phyloP scores from a whole-genome alignment of 768 basidiomycete species.

The Phaeolepiota aurea region DNA sequence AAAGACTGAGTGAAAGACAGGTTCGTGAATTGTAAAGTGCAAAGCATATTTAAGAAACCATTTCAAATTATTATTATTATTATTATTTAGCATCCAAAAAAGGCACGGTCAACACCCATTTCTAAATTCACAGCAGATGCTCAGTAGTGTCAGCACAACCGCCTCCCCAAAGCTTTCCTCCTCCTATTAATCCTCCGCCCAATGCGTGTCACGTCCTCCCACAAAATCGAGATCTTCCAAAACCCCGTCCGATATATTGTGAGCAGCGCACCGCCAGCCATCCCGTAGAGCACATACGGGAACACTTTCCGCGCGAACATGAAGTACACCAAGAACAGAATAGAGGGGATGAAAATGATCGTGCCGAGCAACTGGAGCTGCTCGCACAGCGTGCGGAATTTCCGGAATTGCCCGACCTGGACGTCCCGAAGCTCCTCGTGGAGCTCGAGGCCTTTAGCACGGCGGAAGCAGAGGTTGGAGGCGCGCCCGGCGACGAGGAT shows the following conservation, averaged over 20 bases:
- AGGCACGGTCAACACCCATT: no score
- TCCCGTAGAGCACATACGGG: neutral
- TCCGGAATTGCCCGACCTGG: constrained; percentile 1
- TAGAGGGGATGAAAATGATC: constrained; percentile 3
- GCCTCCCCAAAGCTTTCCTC: no score
- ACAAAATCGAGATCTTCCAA: constrained; percentile 1
- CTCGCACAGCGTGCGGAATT: constrained; percentile 6
- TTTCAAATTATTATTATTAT: no score
- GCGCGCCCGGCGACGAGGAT: constrained; percentile 4
- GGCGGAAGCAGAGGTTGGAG: neutral
- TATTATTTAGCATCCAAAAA: no score
- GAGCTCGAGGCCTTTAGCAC: neutral
- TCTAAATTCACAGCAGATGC: no score
- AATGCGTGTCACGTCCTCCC: neutral
- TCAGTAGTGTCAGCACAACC: no score
- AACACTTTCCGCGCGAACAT: constrained; percentile 2
- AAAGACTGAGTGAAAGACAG: no score
- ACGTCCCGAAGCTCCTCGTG: neutral
- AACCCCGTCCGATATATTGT: neutral
- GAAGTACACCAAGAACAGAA: constrained; percentile 2
- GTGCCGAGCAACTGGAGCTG: constrained; percentile 5
- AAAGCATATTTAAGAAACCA: no score
- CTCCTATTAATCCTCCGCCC: neutral
- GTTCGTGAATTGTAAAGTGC: no score
- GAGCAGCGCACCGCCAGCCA: neutral